Conservation (phyloP, 2,329 filamentous ascomycete species). For the Venturia aucupariae region DNA sequence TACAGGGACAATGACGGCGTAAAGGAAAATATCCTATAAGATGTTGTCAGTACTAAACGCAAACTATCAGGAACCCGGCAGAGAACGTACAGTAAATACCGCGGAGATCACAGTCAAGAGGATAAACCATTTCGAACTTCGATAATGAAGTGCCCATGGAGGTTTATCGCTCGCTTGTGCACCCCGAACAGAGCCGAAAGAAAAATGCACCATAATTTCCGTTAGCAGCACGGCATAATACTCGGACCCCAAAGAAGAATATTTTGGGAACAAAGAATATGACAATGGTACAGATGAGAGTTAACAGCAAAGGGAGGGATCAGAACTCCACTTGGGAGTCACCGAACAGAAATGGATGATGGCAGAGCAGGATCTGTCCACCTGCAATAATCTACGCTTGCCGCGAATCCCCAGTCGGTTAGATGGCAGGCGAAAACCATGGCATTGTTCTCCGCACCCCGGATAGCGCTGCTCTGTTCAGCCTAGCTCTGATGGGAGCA, state of each 20-base stretch:
- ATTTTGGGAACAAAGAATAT: background rate
- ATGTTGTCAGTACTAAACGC: background rate
- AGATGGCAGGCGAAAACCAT: background rate
- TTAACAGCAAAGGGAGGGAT: background rate
- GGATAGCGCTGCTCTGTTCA: background rate
- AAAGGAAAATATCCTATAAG: conserved; percentile 50
- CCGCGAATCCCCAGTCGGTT: background rate
- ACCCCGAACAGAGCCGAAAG: background rate
- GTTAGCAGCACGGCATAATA: background rate
- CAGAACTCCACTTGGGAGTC: background rate
- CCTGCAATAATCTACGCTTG: background rate
- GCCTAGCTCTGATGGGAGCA: background rate
- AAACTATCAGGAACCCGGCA: background rate
- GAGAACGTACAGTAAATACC: conserved; percentile 25
- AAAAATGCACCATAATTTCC: background rate
- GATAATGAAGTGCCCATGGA: conserved; percentile 11
- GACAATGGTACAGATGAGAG: background rate
- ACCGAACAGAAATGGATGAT: background rate
- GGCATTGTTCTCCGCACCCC: background rate
- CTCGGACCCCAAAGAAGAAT: background rate
- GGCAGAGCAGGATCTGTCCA: background rate
- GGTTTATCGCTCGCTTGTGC: background rate
- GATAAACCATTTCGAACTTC: conserved; percentile 27
- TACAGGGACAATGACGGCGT: conserved; percentile 59
- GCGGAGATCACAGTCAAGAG: conserved; percentile 27